These are phyloP conservation scores for Nannochloris sp. DNA, from an alignment of 139 green algal genomes.

Conservation along the genomic window DNA sequence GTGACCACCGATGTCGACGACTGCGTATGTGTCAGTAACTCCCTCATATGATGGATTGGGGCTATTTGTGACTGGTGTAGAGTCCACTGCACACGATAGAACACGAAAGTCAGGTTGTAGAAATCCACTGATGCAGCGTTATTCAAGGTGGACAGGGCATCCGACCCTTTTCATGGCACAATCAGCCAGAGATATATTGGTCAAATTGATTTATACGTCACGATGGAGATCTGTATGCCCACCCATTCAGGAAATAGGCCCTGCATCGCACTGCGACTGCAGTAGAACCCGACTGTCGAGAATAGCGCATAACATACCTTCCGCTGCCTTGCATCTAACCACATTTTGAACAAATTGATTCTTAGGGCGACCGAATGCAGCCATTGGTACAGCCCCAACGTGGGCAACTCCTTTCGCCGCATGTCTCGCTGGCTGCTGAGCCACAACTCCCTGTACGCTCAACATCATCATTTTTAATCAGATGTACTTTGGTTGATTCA, in stretches of 20 bases:
- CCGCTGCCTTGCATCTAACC: background rate
- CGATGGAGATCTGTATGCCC: no score
- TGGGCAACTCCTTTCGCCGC: background rate
- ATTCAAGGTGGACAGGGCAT: no score
- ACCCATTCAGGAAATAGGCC: no score
- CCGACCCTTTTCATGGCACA: no score
- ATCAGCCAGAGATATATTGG: no score
- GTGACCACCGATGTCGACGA: constrained; percentile 78
- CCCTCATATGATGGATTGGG: constrained; percentile 14
- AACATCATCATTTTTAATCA: no score
- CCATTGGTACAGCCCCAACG: background rate
- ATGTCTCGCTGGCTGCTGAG: background rate
- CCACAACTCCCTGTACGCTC: no score
- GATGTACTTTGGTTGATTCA: no score
- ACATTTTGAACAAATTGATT: background rate
- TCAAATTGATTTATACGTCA: no score
- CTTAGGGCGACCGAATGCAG: background rate
- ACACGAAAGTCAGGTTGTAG: background rate
- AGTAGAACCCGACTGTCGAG: background rate
- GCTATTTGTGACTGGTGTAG: constrained; percentile 3
- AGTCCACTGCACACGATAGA: background rate
- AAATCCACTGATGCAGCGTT: background rate
- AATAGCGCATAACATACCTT: background rate
- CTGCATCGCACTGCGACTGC: no score
- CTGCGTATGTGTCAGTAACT: constrained; percentile 60